A percentile compares a stretch with the other conserved stretches of the same genome.
phyloP scores from a whole-genome alignment of 345 rosid species.

The Pugionium dolabratum region DNA sequence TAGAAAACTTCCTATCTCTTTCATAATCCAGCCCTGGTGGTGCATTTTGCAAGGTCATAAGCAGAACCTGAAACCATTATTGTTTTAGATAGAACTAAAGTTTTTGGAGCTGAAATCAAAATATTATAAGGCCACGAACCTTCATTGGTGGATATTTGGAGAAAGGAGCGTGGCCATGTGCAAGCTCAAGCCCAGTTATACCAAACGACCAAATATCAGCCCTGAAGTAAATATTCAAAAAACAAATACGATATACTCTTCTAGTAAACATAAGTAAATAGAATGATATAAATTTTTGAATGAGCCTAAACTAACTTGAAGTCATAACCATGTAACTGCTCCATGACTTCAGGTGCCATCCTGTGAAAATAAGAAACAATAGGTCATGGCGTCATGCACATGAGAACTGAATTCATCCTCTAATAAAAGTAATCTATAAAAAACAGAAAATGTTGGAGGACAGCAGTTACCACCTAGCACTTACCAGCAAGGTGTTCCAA shows the following conservation, averaged over 20 bases:
- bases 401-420: not conserved
- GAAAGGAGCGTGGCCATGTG: conserved; percentile 99
- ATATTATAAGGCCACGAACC: conserved; percentile 48
- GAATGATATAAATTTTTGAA: conserved; percentile 13
- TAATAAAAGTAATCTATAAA: not conserved
- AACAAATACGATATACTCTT: conserved; percentile 30
- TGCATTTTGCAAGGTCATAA: conserved; percentile 99
- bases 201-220: conserved; percentile 99
- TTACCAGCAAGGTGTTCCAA: conserved; percentile 99
- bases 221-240: conserved; percentile 51
- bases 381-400: conserved; percentile 6
- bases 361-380: conserved; percentile 44
- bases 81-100: conserved; percentile 35
- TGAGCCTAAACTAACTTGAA: conserved; percentile 64
- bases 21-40: conserved; percentile 98
- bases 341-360: conserved; percentile 99
- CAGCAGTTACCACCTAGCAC: conserved; percentile 13
- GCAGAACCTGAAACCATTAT: conserved; percentile 67
- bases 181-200: conserved; percentile 97
- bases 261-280: conserved; percentile 13
- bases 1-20: conserved; percentile 91
- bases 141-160: conserved; percentile 99
- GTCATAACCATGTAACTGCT: conserved; percentile 96
- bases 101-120: conserved; percentile 14
- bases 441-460: conserved; percentile 4